Percentiles rank a stretch among this genome's conserved stretches.
Evolutionary conservation across 2,329 filamentous ascomycete genomes (phyloP).

Genomic region (Fusarium sp.): DNA sequence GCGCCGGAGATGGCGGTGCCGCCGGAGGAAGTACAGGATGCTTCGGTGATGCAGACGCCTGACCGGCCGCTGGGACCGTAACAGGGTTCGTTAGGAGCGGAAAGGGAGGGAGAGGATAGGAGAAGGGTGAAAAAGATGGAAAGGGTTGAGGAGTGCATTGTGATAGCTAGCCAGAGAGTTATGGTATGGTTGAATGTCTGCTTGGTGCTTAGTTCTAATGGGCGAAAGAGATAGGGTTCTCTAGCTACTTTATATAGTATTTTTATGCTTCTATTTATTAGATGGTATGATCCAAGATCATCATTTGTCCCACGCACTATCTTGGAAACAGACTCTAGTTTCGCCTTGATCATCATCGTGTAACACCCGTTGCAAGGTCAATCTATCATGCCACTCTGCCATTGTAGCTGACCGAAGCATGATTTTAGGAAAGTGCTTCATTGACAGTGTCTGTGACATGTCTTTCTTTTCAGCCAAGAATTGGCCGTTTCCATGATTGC

Average conservation of each 20-base stretch:
- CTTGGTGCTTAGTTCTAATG: neutral
- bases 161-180: neutral
- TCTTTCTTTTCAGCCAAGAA: constrained; percentile 24
- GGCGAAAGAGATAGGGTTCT: neutral
- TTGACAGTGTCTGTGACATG: neutral
- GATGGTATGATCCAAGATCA: neutral
- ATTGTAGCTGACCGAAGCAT: neutral
- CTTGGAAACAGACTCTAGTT: constrained; percentile 2
- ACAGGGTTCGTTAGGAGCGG: constrained; percentile 49
- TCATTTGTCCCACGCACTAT: neutral
- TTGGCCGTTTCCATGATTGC: neutral
- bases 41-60: constrained; percentile 54
- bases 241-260: constrained; percentile 6
- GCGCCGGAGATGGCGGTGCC: constrained; percentile 52
- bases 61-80: constrained; percentile 39
- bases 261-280: neutral
- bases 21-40: constrained; percentile 50
- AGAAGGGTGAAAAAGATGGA: constrained; percentile 27
- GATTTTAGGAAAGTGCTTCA: neutral
- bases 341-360: constrained; percentile 22
- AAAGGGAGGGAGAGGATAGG: constrained; percentile 28
- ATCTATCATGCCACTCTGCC: neutral
- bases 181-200: neutral
- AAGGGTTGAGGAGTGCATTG: constrained; percentile 32
- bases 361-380: neutral